A percentile compares a stretch with the other conserved stretches of the same genome.
Evolutionary conservation across 1,284 basidiomycete genomes (phyloP).

Genomic region (Xerocomus amazonicus): DNA sequence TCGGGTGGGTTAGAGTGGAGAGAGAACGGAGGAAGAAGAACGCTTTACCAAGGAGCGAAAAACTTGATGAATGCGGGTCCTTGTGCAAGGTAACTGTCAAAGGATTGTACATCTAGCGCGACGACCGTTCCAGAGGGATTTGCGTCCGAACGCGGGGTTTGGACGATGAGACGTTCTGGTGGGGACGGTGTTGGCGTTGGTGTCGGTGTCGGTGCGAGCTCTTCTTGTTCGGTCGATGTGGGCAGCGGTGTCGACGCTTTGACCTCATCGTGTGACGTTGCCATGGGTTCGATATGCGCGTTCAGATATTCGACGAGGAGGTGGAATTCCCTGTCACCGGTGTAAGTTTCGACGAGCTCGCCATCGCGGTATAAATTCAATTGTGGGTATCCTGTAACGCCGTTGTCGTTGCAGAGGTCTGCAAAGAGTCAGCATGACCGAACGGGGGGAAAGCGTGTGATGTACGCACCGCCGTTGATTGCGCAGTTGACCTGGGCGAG

Average conservation of each 20-base stretch:
- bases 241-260: constrained; percentile 12
- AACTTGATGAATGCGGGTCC: constrained; percentile 65
- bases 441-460: neutral
- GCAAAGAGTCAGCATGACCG: neutral
- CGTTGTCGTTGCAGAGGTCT: constrained; percentile 79
- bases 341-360: constrained; percentile 55
- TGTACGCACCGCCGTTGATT: constrained; percentile 68
- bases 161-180: constrained; percentile 12
- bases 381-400: constrained; percentile 75
- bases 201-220: constrained; percentile 7
- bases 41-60: neutral
- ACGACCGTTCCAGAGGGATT: constrained; percentile 68
- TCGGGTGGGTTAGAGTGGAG: constrained; percentile 14
- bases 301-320: constrained; percentile 51
- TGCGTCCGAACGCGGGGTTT: constrained; percentile 24
- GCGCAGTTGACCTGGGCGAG: constrained; percentile 87
- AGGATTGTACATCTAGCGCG: constrained; percentile 48
- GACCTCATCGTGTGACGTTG: neutral
- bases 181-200: constrained; percentile 9
- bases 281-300: constrained; percentile 29
- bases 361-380: constrained; percentile 76
- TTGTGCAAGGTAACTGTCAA: constrained; percentile 47
- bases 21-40: neutral
- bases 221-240: neutral
- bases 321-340: constrained; percentile 48